Evolutionary conservation across 2,329 filamentous ascomycete genomes (phyloP), one percentile per base, ranked within the genome.

Genomic region (Colletotrichum filicis): DNA sequence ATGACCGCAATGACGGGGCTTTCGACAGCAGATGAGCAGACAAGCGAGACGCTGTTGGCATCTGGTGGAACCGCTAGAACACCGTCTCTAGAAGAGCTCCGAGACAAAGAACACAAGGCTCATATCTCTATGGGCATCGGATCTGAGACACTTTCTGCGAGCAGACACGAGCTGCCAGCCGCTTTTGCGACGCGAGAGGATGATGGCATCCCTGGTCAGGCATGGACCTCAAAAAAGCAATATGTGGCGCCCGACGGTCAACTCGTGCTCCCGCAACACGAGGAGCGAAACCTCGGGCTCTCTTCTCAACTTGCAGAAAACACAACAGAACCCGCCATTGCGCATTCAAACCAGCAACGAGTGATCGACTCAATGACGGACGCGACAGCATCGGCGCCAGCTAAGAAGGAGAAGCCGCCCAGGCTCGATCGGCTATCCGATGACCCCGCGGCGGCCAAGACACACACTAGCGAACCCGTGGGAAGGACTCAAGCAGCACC

Each of bases 141-240:
- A 26, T 37, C 66, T 57, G 61, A 73, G 71, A 71, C 71, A 71
- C 58, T 26, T 28, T 11, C 66, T 19, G 67, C 66, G 56, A 60
- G 67, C 70, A 66, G 66, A 46, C 24, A 22, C 16, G 49, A 66
- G 49, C 46, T 22, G 14, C 28, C n/a, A 26, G 24, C n/a, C 19
- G 52, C 58, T 16, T n/a, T 26, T 46, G 46, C 35, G 59, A 56
- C 37, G 30, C 42, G 37, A 56, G 28, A 32, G 32, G 53, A 56
- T 55, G 26, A 30, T 37, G 26, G 12, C 59, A 69, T 58, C 70
- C 66, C 59, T 64, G 53, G 42, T 58, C 37, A 32, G 24, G 22
- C 46, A n/a, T 11, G 46, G 22, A 42, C 9, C 24, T 30, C 42
- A 26, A 30, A 56, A 22, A 52, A 35, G 49, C 58, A 68, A 24